phyloP scores from a whole-genome alignment of 139 green algal species.

The Coccomyxa sp. region DNA sequence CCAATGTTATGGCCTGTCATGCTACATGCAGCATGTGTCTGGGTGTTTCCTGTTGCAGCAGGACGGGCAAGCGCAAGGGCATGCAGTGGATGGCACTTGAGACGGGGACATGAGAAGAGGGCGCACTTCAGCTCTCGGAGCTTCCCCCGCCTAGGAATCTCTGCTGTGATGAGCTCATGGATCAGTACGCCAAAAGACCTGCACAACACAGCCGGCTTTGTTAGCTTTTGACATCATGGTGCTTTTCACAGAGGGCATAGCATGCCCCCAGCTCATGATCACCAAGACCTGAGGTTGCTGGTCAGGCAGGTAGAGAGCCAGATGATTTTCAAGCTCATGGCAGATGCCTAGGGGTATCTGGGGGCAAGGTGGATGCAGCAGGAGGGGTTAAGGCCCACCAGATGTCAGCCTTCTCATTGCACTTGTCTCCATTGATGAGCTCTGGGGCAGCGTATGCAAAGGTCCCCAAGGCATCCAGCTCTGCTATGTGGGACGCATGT shows the following conservation, averaged over 20 bases:
- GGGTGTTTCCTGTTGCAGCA: too few species aligned
- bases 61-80: too few species aligned
- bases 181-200: not conserved
- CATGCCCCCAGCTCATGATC: not conserved
- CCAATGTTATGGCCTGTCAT: too few species aligned
- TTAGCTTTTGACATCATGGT: too few species aligned
- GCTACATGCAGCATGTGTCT: too few species aligned
- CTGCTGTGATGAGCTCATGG: not conserved
- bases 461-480: not conserved
- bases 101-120: too few species aligned
- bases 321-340: not conserved
- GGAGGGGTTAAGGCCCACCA: conserved; percentile 19
- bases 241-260: not conserved
- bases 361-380: not conserved
- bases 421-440: conserved; percentile 23
- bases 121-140: conserved; percentile 15
- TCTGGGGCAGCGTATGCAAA: conserved; percentile 27
- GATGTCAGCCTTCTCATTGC: conserved; percentile 27
- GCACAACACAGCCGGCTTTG: not conserved
- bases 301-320: not conserved
- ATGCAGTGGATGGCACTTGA: too few species aligned
- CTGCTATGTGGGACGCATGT: not conserved
- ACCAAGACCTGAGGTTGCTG: not conserved
- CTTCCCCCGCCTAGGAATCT: not conserved
- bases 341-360: too few species aligned